Evolutionary conservation across 2,329 filamentous ascomycete species (phyloP).

Genomic region (Nannizzia gypsea): DNA sequence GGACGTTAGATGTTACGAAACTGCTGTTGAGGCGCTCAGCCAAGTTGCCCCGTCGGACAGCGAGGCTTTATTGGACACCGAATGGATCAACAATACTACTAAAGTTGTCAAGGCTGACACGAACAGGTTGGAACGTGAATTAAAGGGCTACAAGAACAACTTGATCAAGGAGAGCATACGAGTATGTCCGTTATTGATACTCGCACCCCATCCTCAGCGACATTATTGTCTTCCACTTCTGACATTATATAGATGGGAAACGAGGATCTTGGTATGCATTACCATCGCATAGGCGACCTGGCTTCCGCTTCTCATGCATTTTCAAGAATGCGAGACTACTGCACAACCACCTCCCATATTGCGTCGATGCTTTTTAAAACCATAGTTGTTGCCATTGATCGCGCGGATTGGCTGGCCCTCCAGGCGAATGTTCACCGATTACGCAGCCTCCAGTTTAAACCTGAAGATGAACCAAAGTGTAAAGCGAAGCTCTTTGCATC

Average conservation of each 20-base stretch:
- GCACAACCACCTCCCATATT: conserved; percentile 71
- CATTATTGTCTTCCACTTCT: conserved; percentile 8
- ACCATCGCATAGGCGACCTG: conserved; percentile 66
- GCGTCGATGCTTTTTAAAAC: conserved; percentile 70
- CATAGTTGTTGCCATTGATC: conserved; percentile 62
- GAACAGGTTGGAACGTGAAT: conserved; percentile 64
- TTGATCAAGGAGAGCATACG: conserved; percentile 93
- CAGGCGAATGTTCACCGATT: conserved; percentile 48
- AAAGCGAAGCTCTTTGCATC: conserved; percentile 54
- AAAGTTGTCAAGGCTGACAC: conserved; percentile 58
- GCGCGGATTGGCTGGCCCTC: conserved; percentile 63
- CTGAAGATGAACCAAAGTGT: conserved; percentile 47
- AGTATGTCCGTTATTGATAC: conserved; percentile 38
- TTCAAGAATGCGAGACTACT: conserved; percentile 78
- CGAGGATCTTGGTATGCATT: conserved; percentile 78
- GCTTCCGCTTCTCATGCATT: conserved; percentile 64
- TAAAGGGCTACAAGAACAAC: conserved; percentile 93
- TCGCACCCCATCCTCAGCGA: conserved; percentile 5
- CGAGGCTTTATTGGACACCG: conserved; percentile 53
- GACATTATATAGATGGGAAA: conserved; percentile 63
- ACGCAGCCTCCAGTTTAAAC: conserved; percentile 41
- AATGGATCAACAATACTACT: conserved; percentile 63
- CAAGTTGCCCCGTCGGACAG: conserved; percentile 54
- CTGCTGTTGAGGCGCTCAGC: conserved; percentile 54
- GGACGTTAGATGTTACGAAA: conserved; percentile 60